Evolutionary conservation across 2,329 filamentous ascomycete species (phyloP).

Genomic region (Plenodomus tracheiphilus): DNA sequence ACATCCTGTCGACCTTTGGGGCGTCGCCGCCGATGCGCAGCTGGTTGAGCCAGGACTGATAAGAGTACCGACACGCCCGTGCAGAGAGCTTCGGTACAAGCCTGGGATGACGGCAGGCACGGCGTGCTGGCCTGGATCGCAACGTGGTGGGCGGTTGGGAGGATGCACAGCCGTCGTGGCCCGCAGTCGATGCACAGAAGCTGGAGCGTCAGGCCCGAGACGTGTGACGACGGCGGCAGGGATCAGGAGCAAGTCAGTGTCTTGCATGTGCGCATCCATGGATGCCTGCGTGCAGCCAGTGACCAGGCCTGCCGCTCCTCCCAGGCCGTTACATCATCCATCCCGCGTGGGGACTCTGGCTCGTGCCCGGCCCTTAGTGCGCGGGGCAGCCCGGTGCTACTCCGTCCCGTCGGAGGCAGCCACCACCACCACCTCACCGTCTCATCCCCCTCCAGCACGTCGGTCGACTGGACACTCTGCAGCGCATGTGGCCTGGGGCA

Average conservation of each 20-base stretch:
- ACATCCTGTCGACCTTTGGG: constrained; percentile 41
- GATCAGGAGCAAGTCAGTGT: background rate
- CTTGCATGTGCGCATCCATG: background rate
- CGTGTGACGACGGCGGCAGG: background rate
- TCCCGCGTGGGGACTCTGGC: constrained; percentile 7
- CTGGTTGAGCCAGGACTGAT: constrained; percentile 24
- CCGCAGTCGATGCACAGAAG: background rate
- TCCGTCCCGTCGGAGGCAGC: no score
- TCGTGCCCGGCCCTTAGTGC: background rate
- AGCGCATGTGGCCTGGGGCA: no score
- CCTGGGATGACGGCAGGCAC: constrained; percentile 5
- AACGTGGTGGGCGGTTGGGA: constrained; percentile 3
- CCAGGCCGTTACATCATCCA: constrained; percentile 10
- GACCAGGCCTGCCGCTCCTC: constrained; percentile 7
- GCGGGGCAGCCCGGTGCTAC: no score
- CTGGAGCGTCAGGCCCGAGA: background rate
- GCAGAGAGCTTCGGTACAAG: constrained; percentile 2
- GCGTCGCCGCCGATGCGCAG: constrained; percentile 15
- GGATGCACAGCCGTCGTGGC: background rate
- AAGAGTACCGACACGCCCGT: constrained; percentile 5
- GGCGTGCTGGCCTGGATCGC: background rate
- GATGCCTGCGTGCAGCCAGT: background rate
- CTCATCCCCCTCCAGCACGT: no score
- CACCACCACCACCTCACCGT: no score
- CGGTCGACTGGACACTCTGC: no score